Evolutionary conservation across 176 grass and related monocot genomes (phyloP).

Genomic region (Raddia distichophylla): DNA sequence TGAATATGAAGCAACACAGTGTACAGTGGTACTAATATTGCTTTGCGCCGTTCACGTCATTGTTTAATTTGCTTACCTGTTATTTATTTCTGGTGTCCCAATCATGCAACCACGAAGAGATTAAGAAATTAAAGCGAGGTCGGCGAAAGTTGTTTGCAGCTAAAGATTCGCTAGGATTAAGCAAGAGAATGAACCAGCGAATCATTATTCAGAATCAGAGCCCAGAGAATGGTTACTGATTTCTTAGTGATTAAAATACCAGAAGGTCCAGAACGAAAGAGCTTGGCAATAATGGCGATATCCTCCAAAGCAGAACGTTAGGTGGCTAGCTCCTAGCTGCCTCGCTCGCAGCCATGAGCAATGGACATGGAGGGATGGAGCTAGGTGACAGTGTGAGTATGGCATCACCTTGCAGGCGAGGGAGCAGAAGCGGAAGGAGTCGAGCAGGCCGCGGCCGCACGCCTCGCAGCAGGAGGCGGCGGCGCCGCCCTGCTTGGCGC

Average conservation of each 20-base stretch:
- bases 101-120: not conserved
- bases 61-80: not conserved
- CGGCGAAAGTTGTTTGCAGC: not conserved
- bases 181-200: not conserved
- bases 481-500: not conserved
- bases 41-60: not conserved
- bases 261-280: not conserved
- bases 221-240: not conserved
- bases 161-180: not conserved
- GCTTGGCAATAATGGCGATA: slow-evolving; percentile 28
- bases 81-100: not conserved
- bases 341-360: too few relatives aligned
- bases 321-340: too few relatives aligned
- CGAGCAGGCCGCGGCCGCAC: not conserved
- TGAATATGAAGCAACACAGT: too few relatives aligned
- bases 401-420: slow-evolving; percentile 46
- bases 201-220: not conserved
- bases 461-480: not conserved
- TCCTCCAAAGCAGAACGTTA: not conserved
- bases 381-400: too few relatives aligned
- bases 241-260: not conserved
- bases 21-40: too few relatives aligned
- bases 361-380: too few relatives aligned
- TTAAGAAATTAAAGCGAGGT: not conserved
- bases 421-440: slow-evolving; percentile 51